A percentile compares a stretch with the other conserved stretches of the same genome.
phyloP scores from a whole-genome alignment of 345 rosid genomes.

The Hevea brasiliensis region DNA sequence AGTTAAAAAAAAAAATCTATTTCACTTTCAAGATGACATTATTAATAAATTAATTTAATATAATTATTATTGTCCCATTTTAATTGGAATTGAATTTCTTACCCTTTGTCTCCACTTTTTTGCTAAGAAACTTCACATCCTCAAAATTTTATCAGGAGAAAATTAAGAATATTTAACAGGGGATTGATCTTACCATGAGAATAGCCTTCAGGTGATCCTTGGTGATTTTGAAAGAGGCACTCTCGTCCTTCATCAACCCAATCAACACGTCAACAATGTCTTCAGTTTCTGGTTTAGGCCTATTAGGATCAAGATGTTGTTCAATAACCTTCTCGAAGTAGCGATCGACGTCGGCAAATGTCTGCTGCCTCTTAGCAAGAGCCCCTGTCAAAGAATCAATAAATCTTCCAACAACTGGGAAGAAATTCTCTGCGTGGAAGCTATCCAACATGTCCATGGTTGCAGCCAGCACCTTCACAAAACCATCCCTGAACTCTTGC shows the following conservation, averaged over 20 bases:
- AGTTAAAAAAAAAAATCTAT: too few species aligned
- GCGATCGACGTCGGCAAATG: not conserved
- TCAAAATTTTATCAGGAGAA: too few species aligned
- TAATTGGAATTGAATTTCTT: too few species aligned
- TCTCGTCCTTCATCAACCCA: constrained; percentile 1
- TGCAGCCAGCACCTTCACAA: not conserved
- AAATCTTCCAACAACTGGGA: not conserved
- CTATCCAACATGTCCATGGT: not conserved
- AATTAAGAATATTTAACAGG: too few species aligned
- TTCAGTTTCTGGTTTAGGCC: constrained; percentile 14
- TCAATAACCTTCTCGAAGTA: not conserved
- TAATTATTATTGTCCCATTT: too few species aligned
- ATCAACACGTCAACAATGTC: constrained; percentile 11
- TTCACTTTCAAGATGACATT: too few species aligned
- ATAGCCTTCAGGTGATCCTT: constrained; percentile 6
- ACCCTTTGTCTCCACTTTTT: too few species aligned
- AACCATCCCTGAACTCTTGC: not conserved
- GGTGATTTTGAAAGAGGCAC: not conserved
- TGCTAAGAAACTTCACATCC: too few species aligned
- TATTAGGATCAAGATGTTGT: constrained; percentile 3
- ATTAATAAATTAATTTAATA: too few species aligned
- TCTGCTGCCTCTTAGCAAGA: not conserved
- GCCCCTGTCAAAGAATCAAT: not conserved
- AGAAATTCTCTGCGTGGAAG: not conserved
- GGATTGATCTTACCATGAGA: constrained; percentile 1